A percentile compares a stretch with the other conserved stretches of the same genome.
Conservation (phyloP, 306 rosid species). For the Vigna nakashimae region DNA sequence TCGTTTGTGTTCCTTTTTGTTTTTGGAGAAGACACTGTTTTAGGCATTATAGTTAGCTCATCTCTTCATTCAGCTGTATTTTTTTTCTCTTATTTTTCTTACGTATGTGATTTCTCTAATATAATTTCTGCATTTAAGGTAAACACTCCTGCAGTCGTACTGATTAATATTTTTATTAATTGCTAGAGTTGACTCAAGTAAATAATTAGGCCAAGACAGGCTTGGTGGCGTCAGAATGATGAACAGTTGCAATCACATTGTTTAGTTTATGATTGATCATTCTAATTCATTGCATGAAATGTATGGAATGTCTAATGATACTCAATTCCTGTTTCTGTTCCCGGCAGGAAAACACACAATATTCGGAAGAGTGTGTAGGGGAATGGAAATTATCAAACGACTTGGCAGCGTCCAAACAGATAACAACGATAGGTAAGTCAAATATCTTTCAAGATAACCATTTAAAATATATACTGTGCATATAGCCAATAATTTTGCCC, state of each 20-base stretch:
- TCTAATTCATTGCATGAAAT: not conserved
- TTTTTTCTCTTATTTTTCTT: not conserved
- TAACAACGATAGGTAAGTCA: constrained; percentile 86
- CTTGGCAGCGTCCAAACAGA: constrained; percentile 98
- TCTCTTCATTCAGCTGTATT: constrained; percentile 10
- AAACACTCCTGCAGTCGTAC: constrained; percentile 23
- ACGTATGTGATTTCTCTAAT: constrained; percentile 12
- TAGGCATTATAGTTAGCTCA: constrained; percentile 25
- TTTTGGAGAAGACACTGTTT: not conserved
- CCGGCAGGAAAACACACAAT: constrained; percentile 91
- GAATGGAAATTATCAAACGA: constrained; percentile 96
- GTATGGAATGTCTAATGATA: constrained; percentile 28
- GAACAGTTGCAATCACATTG: constrained; percentile 20
- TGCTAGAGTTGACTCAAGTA: not conserved
- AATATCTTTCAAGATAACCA: constrained; percentile 13
- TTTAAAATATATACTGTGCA: not conserved
- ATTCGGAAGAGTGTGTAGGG: constrained; percentile 86
- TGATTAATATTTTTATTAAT: not conserved
- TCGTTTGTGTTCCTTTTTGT: constrained; percentile 27
- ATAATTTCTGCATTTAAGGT: constrained; percentile 2
- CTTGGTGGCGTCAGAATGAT: constrained; percentile 4
- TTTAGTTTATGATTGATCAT: constrained; percentile 31
- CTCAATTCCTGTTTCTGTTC: constrained; percentile 40
- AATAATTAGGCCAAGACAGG: not conserved
- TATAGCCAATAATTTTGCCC: not conserved